Base-by-base conservation (phyloP, 192 early-diverging fungal genomes). In the Kickxella alabastrina region DNA sequence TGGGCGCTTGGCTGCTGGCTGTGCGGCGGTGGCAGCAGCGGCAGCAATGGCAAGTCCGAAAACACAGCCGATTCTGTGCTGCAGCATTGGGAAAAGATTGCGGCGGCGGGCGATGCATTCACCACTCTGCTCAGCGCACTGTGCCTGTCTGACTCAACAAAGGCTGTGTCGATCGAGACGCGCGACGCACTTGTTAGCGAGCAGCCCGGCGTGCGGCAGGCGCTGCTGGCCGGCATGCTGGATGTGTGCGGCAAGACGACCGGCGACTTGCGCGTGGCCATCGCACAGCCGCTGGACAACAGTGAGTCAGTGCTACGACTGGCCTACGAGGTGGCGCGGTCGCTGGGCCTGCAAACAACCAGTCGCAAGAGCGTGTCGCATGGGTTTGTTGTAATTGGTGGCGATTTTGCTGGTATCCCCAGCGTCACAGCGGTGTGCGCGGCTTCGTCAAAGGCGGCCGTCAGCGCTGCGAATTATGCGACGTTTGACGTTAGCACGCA, bases 1-100 rank as follows among this genome's bases (percentile, higher is more conserved):
- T 66, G 70, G 63, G 63, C 70, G n/a, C 50, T 74, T 37, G 70
- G 70, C 8, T 54, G 70, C 59, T 74, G 70, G 70, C 38, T 74
- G 10, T 62, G 62, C 36, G 59, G 58, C 43, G 46, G 59, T 28
- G 59, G 29, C 4, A 18, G 9, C n/a, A 12, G n/a, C 29, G 2
- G 4, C 34, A 42, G n/a, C 4, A 4, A 22, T 17, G 15, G 31
- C 9, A 25, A 19, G 12, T 15, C 13, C 14, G 15, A n/a, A 18
- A 23, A 39, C 21, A 47, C 59, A 22, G 65, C 55, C 9, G 56
- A 64, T 21, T 56, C 62, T 8, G 57, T 60, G 25, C 28, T 55
- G 42, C 62, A 31, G 18, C 68, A 72, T 24, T 59, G 56, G 68
- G 31, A 21, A 26, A 49, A 59, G 22, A 48, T 57, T 7, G 46